phyloP scores from a whole-genome alignment of 768 basidiomycete genomes.

The Polyporus arcularius region DNA sequence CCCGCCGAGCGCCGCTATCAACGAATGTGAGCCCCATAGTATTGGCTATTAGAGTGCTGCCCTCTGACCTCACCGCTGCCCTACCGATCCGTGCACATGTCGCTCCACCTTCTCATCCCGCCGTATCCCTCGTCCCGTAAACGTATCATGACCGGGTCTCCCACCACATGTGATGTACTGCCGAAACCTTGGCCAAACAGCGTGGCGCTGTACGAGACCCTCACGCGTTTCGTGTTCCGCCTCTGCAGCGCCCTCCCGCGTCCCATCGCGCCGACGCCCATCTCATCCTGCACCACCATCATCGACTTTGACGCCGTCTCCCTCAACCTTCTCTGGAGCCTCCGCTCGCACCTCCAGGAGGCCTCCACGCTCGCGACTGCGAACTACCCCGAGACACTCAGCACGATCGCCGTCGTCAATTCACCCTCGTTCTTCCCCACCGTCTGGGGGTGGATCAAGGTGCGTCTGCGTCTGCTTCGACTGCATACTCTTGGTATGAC shows the following conservation, averaged over 20 bases:
- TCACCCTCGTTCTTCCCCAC: slow-evolving; percentile 82
- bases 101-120: not conserved
- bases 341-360: slow-evolving; percentile 73
- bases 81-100: not conserved
- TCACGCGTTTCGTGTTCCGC: slow-evolving; percentile 64
- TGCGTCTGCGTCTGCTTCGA: slow-evolving; percentile 24
- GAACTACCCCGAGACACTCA: slow-evolving; percentile 80
- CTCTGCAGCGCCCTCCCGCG: slow-evolving; percentile 66
- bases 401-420: slow-evolving; percentile 70
- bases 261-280: slow-evolving; percentile 47
- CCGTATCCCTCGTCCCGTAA: too few species aligned
- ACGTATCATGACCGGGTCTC: too few species aligned
- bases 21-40: slow-evolving; percentile 59
- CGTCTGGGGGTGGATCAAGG: slow-evolving; percentile 85
- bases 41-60: not conserved
- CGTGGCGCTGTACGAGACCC: slow-evolving; percentile 64
- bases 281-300: slow-evolving; percentile 65
- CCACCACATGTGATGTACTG: too few species aligned
- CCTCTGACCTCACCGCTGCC: not conserved
- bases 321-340: slow-evolving; percentile 64
- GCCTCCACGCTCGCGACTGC: slow-evolving; percentile 74
- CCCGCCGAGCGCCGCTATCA: slow-evolving; percentile 59
- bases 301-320: slow-evolving; percentile 71
- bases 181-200: slow-evolving; percentile 34
- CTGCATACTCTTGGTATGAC: not conserved